phyloP scores from a whole-genome alignment of 176 grass and related monocot species.

The Aegilops longissima region DNA sequence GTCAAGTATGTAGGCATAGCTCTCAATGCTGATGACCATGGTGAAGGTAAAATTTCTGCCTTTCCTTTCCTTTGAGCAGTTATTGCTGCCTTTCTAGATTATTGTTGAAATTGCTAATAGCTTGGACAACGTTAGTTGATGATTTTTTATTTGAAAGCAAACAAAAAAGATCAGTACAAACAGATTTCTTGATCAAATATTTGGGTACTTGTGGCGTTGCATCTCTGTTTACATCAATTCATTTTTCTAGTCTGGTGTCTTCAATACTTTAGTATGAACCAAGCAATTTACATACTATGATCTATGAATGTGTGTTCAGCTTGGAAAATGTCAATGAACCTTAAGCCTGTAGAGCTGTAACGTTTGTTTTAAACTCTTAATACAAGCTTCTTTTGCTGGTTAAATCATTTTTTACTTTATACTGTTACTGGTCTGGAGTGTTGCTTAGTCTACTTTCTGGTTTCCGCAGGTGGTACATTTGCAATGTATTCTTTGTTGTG shows the following conservation, averaged over 20 bases:
- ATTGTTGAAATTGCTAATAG: not conserved
- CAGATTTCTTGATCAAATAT: not conserved
- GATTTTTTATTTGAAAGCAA: not conserved
- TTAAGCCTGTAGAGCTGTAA: not conserved
- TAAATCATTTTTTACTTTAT: not conserved
- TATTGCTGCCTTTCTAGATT: slow-evolving; percentile 4
- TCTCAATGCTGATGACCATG: slow-evolving; percentile 80
- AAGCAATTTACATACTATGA: not conserved
- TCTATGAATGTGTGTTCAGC: not conserved
- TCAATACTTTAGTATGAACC: not conserved
- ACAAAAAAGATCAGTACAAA: not conserved
- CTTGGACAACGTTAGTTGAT: not conserved
- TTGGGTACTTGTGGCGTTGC: not conserved
- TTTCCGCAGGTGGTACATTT: slow-evolving; percentile 76
- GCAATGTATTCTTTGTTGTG: slow-evolving; percentile 78
- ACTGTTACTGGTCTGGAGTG: not conserved
- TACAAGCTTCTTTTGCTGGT: not conserved
- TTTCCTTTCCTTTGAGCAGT: not conserved
- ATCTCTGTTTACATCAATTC: not conserved
- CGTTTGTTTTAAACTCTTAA: not conserved
- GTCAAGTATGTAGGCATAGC: slow-evolving; percentile 82
- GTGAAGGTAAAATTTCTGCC: slow-evolving; percentile 56
- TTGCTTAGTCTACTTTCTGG: slow-evolving; percentile 7
- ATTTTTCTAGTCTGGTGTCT: not conserved
- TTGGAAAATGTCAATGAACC: slow-evolving; percentile 1